These are phyloP conservation scores for Petunia axillaris DNA, from an alignment of 257 asterid genomes.

Conservation along the genomic window DNA sequence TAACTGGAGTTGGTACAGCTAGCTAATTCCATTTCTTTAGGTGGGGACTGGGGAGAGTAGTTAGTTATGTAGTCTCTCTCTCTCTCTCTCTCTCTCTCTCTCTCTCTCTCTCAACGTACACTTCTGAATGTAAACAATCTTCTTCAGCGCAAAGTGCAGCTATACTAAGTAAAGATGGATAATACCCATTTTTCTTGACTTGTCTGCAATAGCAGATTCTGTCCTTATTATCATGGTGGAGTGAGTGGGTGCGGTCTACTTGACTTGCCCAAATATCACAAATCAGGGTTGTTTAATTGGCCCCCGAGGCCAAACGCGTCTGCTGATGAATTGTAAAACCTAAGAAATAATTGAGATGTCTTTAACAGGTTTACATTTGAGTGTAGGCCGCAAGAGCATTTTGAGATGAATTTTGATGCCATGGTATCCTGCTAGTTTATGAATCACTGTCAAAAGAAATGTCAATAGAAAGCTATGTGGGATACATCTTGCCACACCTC, in stretches of 20 bases:
- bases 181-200: neutral
- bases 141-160: neutral
- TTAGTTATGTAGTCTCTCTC: too few relatives aligned
- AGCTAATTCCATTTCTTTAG: too few relatives aligned
- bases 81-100: too few relatives aligned
- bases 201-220: neutral
- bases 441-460: neutral
- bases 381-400: too few relatives aligned
- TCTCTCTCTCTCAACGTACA: too few relatives aligned
- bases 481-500: neutral
- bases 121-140: too few relatives aligned
- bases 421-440: neutral
- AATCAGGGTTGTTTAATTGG: neutral
- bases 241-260: neutral
- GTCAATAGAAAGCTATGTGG: neutral
- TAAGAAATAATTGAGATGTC: too few relatives aligned
- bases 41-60: too few relatives aligned
- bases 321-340: too few relatives aligned
- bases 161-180: neutral
- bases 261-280: neutral
- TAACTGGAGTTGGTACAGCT: too few relatives aligned
- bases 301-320: neutral
- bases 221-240: neutral
- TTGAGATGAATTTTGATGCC: too few relatives aligned
- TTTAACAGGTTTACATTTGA: too few relatives aligned